Percentiles rank a stretch among this genome's conserved stretches.
phyloP scores from a whole-genome alignment of 1,284 basidiomycete genomes.

The Tylopilus sp. region DNA sequence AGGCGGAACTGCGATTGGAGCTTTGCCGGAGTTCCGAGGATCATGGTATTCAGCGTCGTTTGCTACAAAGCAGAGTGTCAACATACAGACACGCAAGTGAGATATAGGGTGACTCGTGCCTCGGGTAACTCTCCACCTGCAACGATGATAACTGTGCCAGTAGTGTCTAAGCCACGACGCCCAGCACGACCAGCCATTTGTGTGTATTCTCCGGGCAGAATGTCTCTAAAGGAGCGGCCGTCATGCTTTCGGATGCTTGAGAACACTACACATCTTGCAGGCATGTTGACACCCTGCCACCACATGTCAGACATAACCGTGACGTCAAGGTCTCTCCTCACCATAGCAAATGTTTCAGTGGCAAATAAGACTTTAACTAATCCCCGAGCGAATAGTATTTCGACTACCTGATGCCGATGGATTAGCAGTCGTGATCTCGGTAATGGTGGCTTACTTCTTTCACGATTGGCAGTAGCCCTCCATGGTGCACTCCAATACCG shows the following conservation, averaged over 20 bases:
- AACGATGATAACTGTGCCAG: constrained; percentile 94
- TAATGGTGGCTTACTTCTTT: constrained; percentile 68
- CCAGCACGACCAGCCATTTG: constrained; percentile 99
- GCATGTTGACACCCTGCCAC: constrained; percentile 96
- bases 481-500: constrained; percentile 97
- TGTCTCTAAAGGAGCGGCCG: constrained; percentile 87
- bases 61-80: constrained; percentile 45
- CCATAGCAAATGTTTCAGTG: constrained; percentile 99
- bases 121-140: constrained; percentile 84
- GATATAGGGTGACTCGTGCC: constrained; percentile 43
- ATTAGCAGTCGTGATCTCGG: not conserved
- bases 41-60: constrained; percentile 79
- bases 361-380: constrained; percentile 97
- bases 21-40: constrained; percentile 88
- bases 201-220: constrained; percentile 90
- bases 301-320: constrained; percentile 6
- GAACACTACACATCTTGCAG: constrained; percentile 95
- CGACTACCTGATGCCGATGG: constrained; percentile 68
- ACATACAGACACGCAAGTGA: constrained; percentile 9
- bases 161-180: constrained; percentile 90
- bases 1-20: constrained; percentile 96
- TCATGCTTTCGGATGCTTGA: constrained; percentile 96
- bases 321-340: constrained; percentile 33
- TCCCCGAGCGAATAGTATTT: constrained; percentile 93
- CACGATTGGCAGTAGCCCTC: constrained; percentile 93